These are phyloP conservation scores for Elymus sibiricus DNA, from an alignment of 176 grass and related monocot species.

Conservation along the genomic window DNA sequence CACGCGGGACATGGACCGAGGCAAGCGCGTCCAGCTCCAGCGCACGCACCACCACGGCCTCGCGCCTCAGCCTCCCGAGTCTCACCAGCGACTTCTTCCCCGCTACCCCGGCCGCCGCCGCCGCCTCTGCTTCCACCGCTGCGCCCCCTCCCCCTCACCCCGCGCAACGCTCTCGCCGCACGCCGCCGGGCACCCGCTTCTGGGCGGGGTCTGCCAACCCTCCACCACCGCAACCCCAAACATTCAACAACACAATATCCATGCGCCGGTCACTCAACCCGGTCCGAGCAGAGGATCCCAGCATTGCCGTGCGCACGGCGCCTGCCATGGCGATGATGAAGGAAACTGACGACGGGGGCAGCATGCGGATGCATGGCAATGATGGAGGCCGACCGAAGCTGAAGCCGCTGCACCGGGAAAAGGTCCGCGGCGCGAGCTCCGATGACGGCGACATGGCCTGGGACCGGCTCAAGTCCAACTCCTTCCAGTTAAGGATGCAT, in stretches of 20 bases:
- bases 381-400: constrained; percentile 46
- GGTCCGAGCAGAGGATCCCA: not conserved
- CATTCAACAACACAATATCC: constrained; percentile 19
- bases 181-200: constrained; percentile 68
- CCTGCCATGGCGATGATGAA: constrained; percentile 4
- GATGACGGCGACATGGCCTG: constrained; percentile 80
- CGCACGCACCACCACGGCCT: constrained; percentile 50
- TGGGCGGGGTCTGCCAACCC: constrained; percentile 46
- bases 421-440: constrained; percentile 53
- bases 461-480: constrained; percentile 75
- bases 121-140: not conserved
- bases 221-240: constrained; percentile 26
- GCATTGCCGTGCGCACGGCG: not conserved
- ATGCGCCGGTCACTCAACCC: constrained; percentile 32
- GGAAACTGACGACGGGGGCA: not conserved
- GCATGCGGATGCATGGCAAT: constrained; percentile 15
- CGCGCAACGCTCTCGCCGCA: constrained; percentile 54
- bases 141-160: constrained; percentile 29
- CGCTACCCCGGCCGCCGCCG: not conserved
- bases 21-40: constrained; percentile 69
- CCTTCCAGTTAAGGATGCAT: constrained; percentile 80
- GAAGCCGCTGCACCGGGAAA: constrained; percentile 97
- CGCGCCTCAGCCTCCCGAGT: constrained; percentile 83
- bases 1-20: constrained; percentile 42
- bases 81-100: constrained; percentile 61